phyloP scores from a whole-genome alignment of 164 flowering plant genomes.

The Magnolia changhungtana region DNA sequence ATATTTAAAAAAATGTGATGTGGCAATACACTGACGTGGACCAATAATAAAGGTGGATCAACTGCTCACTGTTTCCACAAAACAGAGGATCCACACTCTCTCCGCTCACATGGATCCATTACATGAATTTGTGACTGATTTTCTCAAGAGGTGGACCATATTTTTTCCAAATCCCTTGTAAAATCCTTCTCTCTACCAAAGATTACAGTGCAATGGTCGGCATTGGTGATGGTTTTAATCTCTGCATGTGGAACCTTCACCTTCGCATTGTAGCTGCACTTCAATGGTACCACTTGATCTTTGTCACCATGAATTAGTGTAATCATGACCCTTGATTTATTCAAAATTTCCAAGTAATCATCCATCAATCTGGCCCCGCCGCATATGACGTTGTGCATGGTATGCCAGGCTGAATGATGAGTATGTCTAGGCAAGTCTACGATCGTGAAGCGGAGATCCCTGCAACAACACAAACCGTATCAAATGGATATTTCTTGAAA shows the following conservation, averaged over 20 bases:
- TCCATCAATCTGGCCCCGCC: conserved; percentile 64
- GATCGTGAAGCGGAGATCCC: conserved; percentile 43
- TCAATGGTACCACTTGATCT: conserved; percentile 58
- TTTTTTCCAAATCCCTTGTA: conserved; percentile 33
- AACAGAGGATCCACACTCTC: too few species aligned
- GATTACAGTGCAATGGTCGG: conserved; percentile 47
- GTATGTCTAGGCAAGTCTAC: conserved; percentile 64
- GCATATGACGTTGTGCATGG: conserved; percentile 86
- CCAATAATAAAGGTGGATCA: too few species aligned
- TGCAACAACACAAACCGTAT: conserved; percentile 13
- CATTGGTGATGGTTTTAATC: conserved; percentile 31
- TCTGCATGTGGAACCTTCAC: conserved; percentile 40
- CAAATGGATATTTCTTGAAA: neutral
- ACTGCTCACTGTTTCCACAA: too few species aligned
- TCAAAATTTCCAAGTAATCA: conserved; percentile 41
- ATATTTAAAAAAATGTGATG: too few species aligned
- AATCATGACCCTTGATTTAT: conserved; percentile 24
- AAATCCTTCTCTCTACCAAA: conserved; percentile 47
- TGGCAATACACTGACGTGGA: too few species aligned
- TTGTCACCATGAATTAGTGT: conserved; percentile 56
- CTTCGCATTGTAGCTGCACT: conserved; percentile 56
- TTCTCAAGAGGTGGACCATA: conserved; percentile 32
- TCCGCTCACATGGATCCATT: neutral
- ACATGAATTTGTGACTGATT: neutral
- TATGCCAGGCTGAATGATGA: conserved; percentile 91